Percentiles rank a stretch among this genome's conserved stretches.
Conservation (phyloP, 768 basidiomycete species). For the Russula brevipes region DNA sequence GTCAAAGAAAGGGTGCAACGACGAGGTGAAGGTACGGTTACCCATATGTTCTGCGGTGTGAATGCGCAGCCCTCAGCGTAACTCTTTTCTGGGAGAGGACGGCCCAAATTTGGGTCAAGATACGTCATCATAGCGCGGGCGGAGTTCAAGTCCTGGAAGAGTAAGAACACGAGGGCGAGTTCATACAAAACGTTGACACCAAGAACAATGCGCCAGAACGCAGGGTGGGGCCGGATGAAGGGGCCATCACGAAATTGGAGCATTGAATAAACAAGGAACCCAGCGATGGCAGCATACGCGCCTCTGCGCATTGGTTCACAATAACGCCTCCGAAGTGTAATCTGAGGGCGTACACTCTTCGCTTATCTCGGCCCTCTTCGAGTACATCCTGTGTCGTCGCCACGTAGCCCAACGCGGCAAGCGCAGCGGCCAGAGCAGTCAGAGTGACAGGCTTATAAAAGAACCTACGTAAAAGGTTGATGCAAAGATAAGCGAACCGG, state of each 20-base stretch:
- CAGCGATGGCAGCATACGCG: constrained; percentile 64
- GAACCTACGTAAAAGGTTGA: constrained; percentile 47
- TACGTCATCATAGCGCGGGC: constrained; percentile 75
- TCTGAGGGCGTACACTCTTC: constrained; percentile 56
- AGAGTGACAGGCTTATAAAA: constrained; percentile 83
- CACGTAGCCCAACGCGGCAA: constrained; percentile 70
- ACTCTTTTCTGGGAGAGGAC: constrained; percentile 74
- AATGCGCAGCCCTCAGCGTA: constrained; percentile 79
- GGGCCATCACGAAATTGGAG: constrained; percentile 88
- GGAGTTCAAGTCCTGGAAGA: constrained; percentile 78
- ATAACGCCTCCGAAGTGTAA: background rate
- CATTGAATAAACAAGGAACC: constrained; percentile 78
- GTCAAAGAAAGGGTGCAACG: constrained; percentile 1
- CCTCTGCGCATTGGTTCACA: constrained; percentile 44
- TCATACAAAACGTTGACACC: constrained; percentile 83
- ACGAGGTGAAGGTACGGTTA: constrained; percentile 31
- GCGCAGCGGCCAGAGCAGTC: constrained; percentile 60
- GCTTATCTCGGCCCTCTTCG: constrained; percentile 76
- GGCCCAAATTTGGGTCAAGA: constrained; percentile 67
- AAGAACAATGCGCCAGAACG: constrained; percentile 75
- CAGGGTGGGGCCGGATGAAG: constrained; percentile 83
- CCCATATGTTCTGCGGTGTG: constrained; percentile 61
- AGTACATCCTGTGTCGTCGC: constrained; percentile 82
- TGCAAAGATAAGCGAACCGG: constrained; percentile 9
- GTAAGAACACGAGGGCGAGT: constrained; percentile 72